Evolutionary conservation across 257 asterid species (phyloP), one percentile per base, ranked within the genome.

Genomic region (Solanum rostratum): DNA sequence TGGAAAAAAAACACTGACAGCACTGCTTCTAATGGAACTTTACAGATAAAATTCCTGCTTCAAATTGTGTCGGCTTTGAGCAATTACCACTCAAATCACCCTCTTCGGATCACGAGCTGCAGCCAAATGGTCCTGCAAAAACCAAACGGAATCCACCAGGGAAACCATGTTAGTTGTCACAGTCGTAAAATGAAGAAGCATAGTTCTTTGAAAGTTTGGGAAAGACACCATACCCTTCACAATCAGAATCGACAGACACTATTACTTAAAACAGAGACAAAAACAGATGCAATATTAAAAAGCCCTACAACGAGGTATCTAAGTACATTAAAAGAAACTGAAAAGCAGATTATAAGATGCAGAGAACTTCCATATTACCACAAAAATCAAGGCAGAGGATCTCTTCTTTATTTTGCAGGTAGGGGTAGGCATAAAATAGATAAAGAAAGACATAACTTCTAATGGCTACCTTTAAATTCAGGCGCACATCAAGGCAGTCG

Each of bases 91-190:
- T 93, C 92, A 96, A 87, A 84, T 79, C 85, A 93, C 90, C 74
- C 91, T 94, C 87, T 91, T 96, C 2, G 93, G 89, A 85, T 93
- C 98, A 84, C 98, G 99, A 86, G 97, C 95, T 66, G 98, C 92
- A 18, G 97, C 94, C 87, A 96, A 86, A 91, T 96, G 99, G 91
- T 93, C 98, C 99, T 96, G 95, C 90, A 91, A 88, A 65, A 84
- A 57, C 78, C 84, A 82, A 83, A 84, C 60, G 62, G 49, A 18
- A 39, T 60, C 43, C 69, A 19, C 60, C 22, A 45, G 9, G 49
- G n/a, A 24, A 83, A 50, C 73, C 41, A 82, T 20, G 66, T 81
- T 46, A 66, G 60, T 27, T 27, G 63, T 69, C 80, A 19, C 52
- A 65, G 66, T 65, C 85, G 68, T 66, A 22, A 30, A 46, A 65